These are phyloP conservation scores for Neonectria punicea DNA, from an alignment of 2,329 filamentous ascomycete genomes.

Conservation along the genomic window DNA sequence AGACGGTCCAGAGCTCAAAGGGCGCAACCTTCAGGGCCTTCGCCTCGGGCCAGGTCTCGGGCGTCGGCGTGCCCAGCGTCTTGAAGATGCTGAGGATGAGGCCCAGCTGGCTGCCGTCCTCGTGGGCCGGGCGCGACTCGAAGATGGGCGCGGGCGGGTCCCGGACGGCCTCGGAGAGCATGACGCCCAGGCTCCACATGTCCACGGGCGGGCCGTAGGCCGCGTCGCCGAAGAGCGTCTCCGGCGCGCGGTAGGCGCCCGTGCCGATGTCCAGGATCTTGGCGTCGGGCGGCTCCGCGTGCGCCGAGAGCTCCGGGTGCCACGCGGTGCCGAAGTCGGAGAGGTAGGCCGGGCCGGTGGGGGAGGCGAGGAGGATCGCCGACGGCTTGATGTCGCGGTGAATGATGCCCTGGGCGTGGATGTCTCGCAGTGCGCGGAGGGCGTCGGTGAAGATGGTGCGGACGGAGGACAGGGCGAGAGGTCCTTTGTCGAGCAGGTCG, in stretches of 20 bases:
- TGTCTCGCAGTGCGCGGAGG: slow-evolving; percentile 74
- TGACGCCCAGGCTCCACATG: slow-evolving; percentile 88
- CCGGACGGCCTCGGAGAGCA: slow-evolving; percentile 79
- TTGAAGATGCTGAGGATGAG: slow-evolving; percentile 93
- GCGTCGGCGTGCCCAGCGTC: slow-evolving; percentile 86
- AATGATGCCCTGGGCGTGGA: slow-evolving; percentile 82
- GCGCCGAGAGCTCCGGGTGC: slow-evolving; percentile 69
- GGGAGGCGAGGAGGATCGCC: slow-evolving; percentile 79
- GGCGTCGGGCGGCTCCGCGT: slow-evolving; percentile 71
- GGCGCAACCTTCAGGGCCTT: slow-evolving; percentile 75
- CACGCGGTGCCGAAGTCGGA: slow-evolving; percentile 95
- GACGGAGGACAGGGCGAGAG: slow-evolving; percentile 47
- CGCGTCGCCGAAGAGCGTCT: slow-evolving; percentile 86
- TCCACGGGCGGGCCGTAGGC: slow-evolving; percentile 79
- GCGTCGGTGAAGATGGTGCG: slow-evolving; percentile 69
- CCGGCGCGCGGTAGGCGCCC: slow-evolving; percentile 88
- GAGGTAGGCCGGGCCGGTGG: slow-evolving; percentile 78
- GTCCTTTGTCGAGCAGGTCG: slow-evolving; percentile 67
- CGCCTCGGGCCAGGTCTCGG: slow-evolving; percentile 86
- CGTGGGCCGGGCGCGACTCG: slow-evolving; percentile 75
- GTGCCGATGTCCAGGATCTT: slow-evolving; percentile 97
- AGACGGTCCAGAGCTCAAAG: slow-evolving; percentile 89
- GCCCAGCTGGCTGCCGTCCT: slow-evolving; percentile 90
- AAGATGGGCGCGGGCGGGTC: slow-evolving; percentile 74
- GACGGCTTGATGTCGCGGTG: slow-evolving; percentile 96